These are phyloP conservation scores for Prunus mira DNA, from an alignment of 306 rosid genomes.

Conservation along the genomic window DNA sequence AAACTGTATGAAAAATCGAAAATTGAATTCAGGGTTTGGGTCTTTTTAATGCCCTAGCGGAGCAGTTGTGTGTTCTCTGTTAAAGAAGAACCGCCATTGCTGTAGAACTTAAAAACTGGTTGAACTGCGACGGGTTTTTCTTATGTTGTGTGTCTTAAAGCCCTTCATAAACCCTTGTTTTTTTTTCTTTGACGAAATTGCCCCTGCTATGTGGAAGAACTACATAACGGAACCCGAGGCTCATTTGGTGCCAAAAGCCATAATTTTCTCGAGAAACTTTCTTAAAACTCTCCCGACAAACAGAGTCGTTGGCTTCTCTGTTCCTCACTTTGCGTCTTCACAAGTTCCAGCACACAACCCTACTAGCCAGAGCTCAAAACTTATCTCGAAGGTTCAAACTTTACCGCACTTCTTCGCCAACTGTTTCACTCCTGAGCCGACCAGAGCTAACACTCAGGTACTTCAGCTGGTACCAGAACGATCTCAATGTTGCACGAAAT, in stretches of 20 bases:
- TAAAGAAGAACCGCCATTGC: conserved; percentile 47
- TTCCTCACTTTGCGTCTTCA: neutral
- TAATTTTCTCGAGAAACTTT: neutral
- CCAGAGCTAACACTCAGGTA: conserved; percentile 54
- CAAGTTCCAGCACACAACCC: conserved; percentile 25
- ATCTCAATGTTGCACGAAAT: conserved; percentile 37
- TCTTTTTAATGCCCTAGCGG: conserved; percentile 14
- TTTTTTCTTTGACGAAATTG: conserved; percentile 18
- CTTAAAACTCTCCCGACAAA: neutral
- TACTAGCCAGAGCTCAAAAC: conserved; percentile 64
- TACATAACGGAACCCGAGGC: neutral
- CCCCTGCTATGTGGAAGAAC: neutral
- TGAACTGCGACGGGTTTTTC: neutral
- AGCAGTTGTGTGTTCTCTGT: neutral
- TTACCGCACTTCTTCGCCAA: conserved; percentile 44
- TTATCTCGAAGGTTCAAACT: conserved; percentile 38
- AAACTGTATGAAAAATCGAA: neutral
- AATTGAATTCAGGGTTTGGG: conserved; percentile 2
- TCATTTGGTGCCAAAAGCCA: neutral
- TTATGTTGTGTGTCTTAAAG: conserved; percentile 25
- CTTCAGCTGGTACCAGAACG: conserved; percentile 60
- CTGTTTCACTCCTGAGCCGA: conserved; percentile 47
- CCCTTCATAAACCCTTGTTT: conserved; percentile 76
- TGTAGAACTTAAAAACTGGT: conserved; percentile 9
- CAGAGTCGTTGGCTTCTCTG: conserved; percentile 7